Base-by-base conservation (phyloP, 305 asterid species). In the Fraxinus angustifolia region DNA sequence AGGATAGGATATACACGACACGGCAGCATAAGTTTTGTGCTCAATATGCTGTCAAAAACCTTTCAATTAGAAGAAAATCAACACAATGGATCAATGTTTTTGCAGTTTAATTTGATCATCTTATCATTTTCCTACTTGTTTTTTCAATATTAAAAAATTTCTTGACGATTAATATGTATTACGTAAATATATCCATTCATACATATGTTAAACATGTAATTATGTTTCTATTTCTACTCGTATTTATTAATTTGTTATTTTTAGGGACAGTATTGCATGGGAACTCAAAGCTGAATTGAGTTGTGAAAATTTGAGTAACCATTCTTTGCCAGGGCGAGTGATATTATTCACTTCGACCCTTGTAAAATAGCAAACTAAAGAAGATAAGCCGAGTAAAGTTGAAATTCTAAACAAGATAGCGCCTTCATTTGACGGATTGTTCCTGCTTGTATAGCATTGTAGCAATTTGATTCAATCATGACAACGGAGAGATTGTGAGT, bases 11-110 rank as follows among this genome's bases (percentile, higher is more conserved):
- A 67, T 2, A 53, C 78, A 42, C 1, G 14, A 45, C 34, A 42
- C 14, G 36, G 28, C 80, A 11, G 81, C 65, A 84, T 23, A 73
- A 75, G 40, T 79, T 79, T 79, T 83, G 62, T 35, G 2, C 45
- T n/a, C 67, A 14, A 21, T 75, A 48, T 75, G 79, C 62, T 50
- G 23, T 19, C 21, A 50, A 50, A 16, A 50, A 16, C 21, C 62
- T 50, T 50, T 50, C 62, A 50, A 50, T n/a, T 16, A 50, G 62
- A 50, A 4, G 62, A 50, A 50, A 50, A n/a, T 5, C 21, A 16
- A 50, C 62, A 4, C 62, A 50, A 50, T 50, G 58, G 62, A 50
- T n/a, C 62, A 50, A 50, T 50, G 23, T 50, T 50, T 16, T 50
- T 50, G 62, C 8, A 50, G 62, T 50, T 16, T 50, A 16, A 50